These are phyloP conservation scores for Elsinoe necatrix DNA, from an alignment of 2,329 filamentous ascomycete genomes.

Conservation along the genomic window DNA sequence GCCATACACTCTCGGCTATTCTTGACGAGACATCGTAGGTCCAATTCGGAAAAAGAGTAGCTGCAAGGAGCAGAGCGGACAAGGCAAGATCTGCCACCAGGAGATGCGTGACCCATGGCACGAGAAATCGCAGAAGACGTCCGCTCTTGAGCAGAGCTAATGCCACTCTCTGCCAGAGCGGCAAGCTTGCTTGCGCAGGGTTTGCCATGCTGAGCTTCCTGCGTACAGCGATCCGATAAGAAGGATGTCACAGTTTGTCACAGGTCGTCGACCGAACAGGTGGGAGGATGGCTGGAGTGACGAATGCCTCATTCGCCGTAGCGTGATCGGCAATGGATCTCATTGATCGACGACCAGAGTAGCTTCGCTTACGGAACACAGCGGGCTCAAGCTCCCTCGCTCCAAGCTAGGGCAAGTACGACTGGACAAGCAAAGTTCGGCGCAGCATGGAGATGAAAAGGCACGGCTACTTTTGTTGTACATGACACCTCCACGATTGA, in stretches of 20 bases:
- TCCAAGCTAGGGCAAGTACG: background rate
- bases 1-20: conserved; percentile 49
- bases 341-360: background rate
- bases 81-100: conserved; percentile 41
- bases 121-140: conserved; percentile 30
- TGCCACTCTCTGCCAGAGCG: conserved; percentile 1
- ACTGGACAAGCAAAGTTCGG: background rate
- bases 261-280: conserved; percentile 4
- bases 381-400: background rate
- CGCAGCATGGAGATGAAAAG: conserved; percentile 2
- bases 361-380: conserved; percentile 6
- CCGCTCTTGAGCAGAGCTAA: background rate
- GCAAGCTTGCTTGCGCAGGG: background rate
- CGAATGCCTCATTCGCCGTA: conserved; percentile 2
- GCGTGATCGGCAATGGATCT: conserved; percentile 7
- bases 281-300: background rate
- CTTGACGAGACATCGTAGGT: conserved; percentile 49
- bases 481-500: background rate
- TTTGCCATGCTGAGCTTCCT: conserved; percentile 9
- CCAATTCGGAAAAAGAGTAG: conserved; percentile 34
- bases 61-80: conserved; percentile 29
- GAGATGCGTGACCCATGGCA: conserved; percentile 48
- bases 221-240: background rate
- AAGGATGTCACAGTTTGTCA: conserved; percentile 2
- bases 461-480: background rate